phyloP scores from a whole-genome alignment of 2,329 filamentous ascomycete genomes.

The Cytospora schulzeri region DNA sequence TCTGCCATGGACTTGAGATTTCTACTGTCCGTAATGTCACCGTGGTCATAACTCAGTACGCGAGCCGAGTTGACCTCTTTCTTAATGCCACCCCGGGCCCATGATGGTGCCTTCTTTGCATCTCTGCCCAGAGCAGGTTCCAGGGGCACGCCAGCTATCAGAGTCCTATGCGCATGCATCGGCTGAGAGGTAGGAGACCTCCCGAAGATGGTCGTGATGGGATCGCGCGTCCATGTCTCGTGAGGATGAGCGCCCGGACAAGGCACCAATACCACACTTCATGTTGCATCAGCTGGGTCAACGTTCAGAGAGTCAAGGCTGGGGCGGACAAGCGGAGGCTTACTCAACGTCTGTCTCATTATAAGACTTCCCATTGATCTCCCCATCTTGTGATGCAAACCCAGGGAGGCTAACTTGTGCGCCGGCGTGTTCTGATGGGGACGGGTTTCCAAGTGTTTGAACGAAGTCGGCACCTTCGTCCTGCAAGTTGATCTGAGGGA shows the following conservation, averaged over 20 bases:
- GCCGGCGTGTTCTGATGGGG: background rate
- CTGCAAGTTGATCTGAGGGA: conserved; percentile 1
- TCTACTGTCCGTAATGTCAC: conserved; percentile 38
- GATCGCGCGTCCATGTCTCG: conserved; percentile 52
- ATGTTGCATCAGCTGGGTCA: background rate
- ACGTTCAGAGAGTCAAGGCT: too few relatives aligned
- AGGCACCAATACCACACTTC: conserved; percentile 48
- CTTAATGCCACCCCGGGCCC: conserved; percentile 52
- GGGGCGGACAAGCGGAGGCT: background rate
- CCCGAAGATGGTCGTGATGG: conserved; percentile 47
- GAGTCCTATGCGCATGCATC: conserved; percentile 28
- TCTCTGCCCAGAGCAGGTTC: conserved; percentile 26
- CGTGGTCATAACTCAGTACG: conserved; percentile 52
- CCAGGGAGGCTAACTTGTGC: background rate
- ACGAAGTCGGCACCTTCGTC: background rate
- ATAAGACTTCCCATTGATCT: conserved; percentile 40
- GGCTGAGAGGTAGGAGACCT: conserved; percentile 30
- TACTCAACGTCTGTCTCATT: conserved; percentile 52
- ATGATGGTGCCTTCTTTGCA: conserved; percentile 40
- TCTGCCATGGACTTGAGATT: conserved; percentile 47
- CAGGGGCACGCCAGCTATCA: background rate
- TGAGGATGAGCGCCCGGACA: conserved; percentile 51
- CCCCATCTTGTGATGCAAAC: conserved; percentile 34
- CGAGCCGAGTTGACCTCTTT: conserved; percentile 47
- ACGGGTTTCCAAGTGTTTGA: background rate